Base-by-base conservation (phyloP, 495 filamentous ascomycete species). In the Penicillium parvum region DNA sequence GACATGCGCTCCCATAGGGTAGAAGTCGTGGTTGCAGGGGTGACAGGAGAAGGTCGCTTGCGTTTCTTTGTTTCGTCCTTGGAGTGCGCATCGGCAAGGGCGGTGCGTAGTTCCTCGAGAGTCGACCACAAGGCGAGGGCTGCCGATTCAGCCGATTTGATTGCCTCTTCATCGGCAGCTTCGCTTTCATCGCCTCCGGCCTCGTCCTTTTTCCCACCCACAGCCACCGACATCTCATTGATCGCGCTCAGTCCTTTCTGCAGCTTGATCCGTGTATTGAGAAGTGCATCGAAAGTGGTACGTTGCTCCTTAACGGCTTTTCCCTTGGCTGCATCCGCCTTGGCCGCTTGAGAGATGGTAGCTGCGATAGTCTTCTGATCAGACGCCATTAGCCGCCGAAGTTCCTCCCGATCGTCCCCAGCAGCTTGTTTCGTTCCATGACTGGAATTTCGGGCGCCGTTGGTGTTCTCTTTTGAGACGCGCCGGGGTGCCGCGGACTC, bases 101-200 rank as follows among this genome's bases (percentile, higher is more conserved):
- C 69, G 38, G 71, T 58, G 10, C 90, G 83, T 45, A 96, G 78
- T 16, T 73, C 73, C 53, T 89, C 83, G 19, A 98, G 74, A 1
- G 83, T 82, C 48, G 84, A 91, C 83, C 88, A 96, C 29, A 98
- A 75, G 30, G 82, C 82, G 17, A 96, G 64, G 0, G 90, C 92
- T n/a, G 90, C 90, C 14, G 77, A 75, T 67, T 97, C 92, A 7
- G 90, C 94, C 0, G 84, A 85, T 47, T 82, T 73, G 50, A 95
- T 60, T 2, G 66, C 68, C 32, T 75, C 60, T 3, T 70, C 52
- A 17, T 66, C 49, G 4, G 68, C 62, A 6, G 59, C 51, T 2
- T 81, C 73, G 3, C 58, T 51, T 1, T 45, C 44, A 8, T 45
- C 42, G 0, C 69, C 51, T 8, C 61, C 61, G 12, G 61, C 55